Evolutionary conservation across 2,329 filamentous ascomycete genomes (phyloP).

Genomic region (Colletotrichum plurivorum): DNA sequence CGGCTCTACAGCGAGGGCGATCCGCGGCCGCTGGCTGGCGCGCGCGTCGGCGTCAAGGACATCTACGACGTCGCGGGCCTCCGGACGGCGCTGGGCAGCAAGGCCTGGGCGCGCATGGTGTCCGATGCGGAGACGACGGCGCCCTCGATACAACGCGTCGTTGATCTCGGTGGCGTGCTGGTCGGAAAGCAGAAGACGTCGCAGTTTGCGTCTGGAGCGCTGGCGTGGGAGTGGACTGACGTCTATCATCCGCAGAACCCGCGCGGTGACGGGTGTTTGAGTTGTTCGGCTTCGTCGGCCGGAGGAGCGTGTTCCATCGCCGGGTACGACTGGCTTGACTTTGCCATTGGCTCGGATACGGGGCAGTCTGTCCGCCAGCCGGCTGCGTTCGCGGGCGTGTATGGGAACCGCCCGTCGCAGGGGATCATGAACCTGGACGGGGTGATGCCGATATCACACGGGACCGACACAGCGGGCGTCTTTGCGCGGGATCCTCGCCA

Average conservation of each 20-base stretch:
- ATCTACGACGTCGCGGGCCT: constrained; percentile 60
- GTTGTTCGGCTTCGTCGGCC: constrained; percentile 45
- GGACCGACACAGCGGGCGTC: constrained; percentile 47
- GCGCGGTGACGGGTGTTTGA: constrained; percentile 62
- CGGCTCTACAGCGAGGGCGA: constrained; percentile 51
- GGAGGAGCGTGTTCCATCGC: constrained; percentile 47
- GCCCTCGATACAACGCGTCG: constrained; percentile 65
- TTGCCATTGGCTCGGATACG: constrained; percentile 43
- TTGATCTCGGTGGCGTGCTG: constrained; percentile 71
- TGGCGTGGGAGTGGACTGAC: constrained; percentile 62
- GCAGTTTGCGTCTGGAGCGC: constrained; percentile 58
- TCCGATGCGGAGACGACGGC: constrained; percentile 61
- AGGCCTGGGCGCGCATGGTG: constrained; percentile 70
- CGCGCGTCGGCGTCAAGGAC: constrained; percentile 54
- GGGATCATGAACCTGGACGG: constrained; percentile 44
- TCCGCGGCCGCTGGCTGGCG: constrained; percentile 53
- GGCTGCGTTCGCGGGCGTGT: constrained; percentile 46
- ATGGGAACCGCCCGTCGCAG: constrained; percentile 47
- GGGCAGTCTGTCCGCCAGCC: constrained; percentile 46
- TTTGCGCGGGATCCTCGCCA: constrained; percentile 44
- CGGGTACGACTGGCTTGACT: constrained; percentile 48
- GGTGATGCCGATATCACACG: constrained; percentile 45
- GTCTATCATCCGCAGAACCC: constrained; percentile 59
- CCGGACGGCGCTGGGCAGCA: constrained; percentile 69
- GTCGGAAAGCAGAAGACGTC: constrained; percentile 68